These are phyloP conservation scores for Phoma sp. DNA, from an alignment of 2,329 filamentous ascomycete genomes.

Conservation along the genomic window DNA sequence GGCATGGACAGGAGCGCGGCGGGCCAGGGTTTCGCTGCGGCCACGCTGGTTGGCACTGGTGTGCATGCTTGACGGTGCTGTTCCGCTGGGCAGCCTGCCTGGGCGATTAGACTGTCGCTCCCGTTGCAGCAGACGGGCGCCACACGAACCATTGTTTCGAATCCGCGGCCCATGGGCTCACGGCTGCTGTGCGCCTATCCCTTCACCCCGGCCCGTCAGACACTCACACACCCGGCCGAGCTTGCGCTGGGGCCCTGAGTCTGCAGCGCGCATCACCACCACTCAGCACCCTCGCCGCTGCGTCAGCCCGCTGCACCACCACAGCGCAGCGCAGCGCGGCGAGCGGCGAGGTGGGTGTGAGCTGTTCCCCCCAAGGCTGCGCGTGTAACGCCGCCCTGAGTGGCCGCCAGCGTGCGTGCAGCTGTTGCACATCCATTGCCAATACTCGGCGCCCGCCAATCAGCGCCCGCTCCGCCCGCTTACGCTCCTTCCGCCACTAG, in stretches of 20 bases:
- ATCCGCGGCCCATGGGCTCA: conserved; percentile 20
- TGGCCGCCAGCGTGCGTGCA: conserved; percentile 11
- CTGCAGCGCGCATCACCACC: conserved; percentile 15
- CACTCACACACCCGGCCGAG: conserved; percentile 4
- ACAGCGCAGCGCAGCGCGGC: background rate
- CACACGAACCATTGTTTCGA: conserved; percentile 33
- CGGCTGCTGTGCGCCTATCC: conserved; percentile 9
- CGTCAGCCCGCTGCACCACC: background rate
- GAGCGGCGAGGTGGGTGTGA: no score
- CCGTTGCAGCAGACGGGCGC: conserved; percentile 23
- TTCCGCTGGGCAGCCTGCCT: conserved; percentile 20
- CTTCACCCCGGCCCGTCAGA: conserved; percentile 12
- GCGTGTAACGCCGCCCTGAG: conserved; percentile 17
- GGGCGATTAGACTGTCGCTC: conserved; percentile 29
- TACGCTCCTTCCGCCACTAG: conserved; percentile 25
- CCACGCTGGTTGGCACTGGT: conserved; percentile 8
- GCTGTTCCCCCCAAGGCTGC: conserved; percentile 16
- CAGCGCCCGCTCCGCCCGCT: conserved; percentile 14
- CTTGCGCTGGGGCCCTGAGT: background rate
- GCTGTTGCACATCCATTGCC: conserved; percentile 34
- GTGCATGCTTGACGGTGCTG: conserved; percentile 3
- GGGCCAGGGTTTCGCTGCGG: conserved; percentile 19
- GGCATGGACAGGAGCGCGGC: conserved; percentile 1
- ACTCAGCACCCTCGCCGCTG: conserved; percentile 9
- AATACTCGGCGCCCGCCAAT: conserved; percentile 38